phyloP scores from a whole-genome alignment of 805 yeast species.

The Metschnikowia henanensis region DNA sequence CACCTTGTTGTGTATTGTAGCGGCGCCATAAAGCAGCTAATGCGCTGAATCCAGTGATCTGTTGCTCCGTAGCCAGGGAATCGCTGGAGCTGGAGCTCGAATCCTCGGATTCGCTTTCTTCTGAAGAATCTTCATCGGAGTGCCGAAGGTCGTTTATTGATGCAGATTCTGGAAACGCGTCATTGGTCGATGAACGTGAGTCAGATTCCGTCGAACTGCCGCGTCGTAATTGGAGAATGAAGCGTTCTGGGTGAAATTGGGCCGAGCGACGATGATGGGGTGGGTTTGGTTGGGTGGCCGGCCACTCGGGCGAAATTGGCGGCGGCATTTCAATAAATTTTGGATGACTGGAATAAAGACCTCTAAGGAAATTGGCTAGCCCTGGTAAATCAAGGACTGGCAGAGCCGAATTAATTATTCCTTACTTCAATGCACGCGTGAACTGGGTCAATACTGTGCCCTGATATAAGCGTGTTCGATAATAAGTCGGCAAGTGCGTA shows the following conservation, averaged over 20 bases:
- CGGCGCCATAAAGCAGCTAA: slow-evolving; percentile 1
- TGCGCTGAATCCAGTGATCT: not conserved
- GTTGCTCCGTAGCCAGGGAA: not conserved
- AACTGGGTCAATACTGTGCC: too few relatives aligned
- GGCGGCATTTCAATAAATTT: not conserved
- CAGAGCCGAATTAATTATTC: too few relatives aligned
- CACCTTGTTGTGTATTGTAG: not conserved
- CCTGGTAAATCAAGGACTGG: too few relatives aligned
- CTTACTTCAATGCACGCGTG: too few relatives aligned
- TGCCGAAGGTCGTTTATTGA: not conserved
- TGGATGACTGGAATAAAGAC: too few relatives aligned
- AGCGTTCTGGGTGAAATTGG: too few relatives aligned
- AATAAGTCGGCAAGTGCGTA: too few relatives aligned
- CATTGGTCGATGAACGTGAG: not conserved
- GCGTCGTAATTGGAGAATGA: too few relatives aligned
- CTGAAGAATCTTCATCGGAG: not conserved
- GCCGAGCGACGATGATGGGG: too few relatives aligned
- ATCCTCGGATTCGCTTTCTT: slow-evolving; percentile 6
- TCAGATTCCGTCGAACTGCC: not conserved
- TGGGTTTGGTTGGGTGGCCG: too few relatives aligned
- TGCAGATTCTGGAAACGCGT: not conserved
- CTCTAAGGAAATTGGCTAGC: too few relatives aligned
- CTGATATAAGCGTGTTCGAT: too few relatives aligned
- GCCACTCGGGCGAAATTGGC: not conserved
- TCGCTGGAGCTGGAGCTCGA: slow-evolving; percentile 1